Percentiles rank a stretch among this genome's conserved stretches.
phyloP scores from a whole-genome alignment of 1,284 basidiomycete species.

The Microbotryum intermedium region DNA sequence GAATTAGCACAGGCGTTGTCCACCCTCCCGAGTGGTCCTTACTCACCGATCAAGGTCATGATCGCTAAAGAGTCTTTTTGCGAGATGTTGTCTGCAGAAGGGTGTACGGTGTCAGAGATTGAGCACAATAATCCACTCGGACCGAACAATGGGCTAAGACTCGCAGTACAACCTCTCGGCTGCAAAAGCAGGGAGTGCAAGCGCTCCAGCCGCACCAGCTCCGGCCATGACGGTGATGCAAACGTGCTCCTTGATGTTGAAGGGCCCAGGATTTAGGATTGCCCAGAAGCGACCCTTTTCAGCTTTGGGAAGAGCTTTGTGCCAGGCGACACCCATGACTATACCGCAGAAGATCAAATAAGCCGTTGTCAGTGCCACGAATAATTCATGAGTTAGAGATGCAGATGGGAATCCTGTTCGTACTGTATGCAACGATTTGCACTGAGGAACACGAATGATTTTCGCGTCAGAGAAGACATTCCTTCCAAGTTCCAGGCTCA shows the following conservation, averaged over 20 bases:
- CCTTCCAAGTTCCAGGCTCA: no score
- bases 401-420: no score
- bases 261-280: conserved; percentile 35
- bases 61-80: neutral
- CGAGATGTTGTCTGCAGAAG: conserved; percentile 1
- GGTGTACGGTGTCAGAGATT: no score
- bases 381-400: no score
- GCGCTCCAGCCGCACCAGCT: conserved; percentile 4
- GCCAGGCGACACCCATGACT: conserved; percentile 1
- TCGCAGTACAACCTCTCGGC: conserved; percentile 4
- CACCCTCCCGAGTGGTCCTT: no score
- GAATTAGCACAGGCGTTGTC: no score
- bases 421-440: conserved; percentile 1
- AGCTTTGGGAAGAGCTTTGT: neutral
- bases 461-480: no score
- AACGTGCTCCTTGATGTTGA: conserved; percentile 13
- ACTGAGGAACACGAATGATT: neutral
- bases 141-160: no score
- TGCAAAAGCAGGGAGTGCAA: neutral
- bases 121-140: no score
- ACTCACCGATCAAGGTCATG: neutral
- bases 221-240: conserved; percentile 10
- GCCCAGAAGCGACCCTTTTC: neutral
- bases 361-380: no score
- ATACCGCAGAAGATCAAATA: no score